Evolutionary conservation across 805 yeast species (phyloP).

Genomic region (Candida germanica): DNA sequence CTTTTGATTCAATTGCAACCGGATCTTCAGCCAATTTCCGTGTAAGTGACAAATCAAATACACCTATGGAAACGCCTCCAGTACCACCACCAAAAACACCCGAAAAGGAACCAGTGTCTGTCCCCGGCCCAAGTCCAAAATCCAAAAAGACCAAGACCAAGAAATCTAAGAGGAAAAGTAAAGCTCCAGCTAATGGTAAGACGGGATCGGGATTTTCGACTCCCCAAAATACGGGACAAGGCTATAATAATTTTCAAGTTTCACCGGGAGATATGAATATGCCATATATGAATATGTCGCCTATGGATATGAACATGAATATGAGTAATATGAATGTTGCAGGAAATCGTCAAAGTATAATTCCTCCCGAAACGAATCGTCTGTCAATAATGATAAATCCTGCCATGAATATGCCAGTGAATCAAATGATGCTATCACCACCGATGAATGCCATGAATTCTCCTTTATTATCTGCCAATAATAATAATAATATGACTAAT

Average conservation of each 20-base stretch:
- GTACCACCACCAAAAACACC: constrained; percentile 5
- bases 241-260: constrained; percentile 1
- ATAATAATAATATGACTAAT: neutral
- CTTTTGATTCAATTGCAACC: constrained; percentile 31
- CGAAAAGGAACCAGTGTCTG: neutral
- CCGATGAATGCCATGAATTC: constrained; percentile 3
- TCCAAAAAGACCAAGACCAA: constrained; percentile 1
- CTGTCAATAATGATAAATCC: constrained; percentile 10
- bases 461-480: neutral
- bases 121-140: neutral
- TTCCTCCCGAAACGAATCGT: constrained; percentile 1
- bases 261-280: constrained; percentile 5
- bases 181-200: neutral
- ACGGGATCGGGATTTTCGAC: neutral
- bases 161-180: constrained; percentile 4
- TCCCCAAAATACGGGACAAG: neutral
- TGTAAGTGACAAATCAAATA: constrained; percentile 15
- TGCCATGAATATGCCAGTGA: constrained; percentile 4
- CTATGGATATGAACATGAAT: constrained; percentile 1
- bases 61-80: constrained; percentile 3
- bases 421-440: constrained; percentile 1
- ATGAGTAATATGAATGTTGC: constrained; percentile 5
- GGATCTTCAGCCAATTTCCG: constrained; percentile 25
- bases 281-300: neutral
- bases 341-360: constrained; percentile 4